These are phyloP conservation scores for Lactarius sanguifluus DNA, from an alignment of 768 basidiomycete genomes.

Conservation along the genomic window DNA sequence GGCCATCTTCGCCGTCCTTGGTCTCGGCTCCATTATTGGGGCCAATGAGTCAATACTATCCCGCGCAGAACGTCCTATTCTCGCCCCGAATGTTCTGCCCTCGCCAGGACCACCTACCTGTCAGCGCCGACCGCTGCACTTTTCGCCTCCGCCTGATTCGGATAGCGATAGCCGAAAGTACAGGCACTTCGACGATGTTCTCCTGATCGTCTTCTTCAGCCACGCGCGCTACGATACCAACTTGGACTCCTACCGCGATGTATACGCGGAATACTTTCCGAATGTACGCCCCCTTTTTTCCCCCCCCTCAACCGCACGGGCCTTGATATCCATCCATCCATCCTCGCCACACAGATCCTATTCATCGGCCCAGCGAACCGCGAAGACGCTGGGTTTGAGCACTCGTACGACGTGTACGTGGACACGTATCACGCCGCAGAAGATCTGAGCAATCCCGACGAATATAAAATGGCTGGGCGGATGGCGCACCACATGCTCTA, in stretches of 20 bases:
- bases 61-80: background rate
- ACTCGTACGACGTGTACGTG: constrained; percentile 52
- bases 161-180: constrained; percentile 33
- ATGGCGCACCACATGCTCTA: constrained; percentile 58
- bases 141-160: constrained; percentile 22
- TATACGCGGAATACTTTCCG: constrained; percentile 50
- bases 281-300: constrained; percentile 40
- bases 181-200: constrained; percentile 42
- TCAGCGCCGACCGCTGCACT: constrained; percentile 32
- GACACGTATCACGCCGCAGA: constrained; percentile 49
- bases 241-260: constrained; percentile 47
- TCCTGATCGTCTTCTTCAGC: constrained; percentile 52
- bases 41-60: constrained; percentile 7
- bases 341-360: constrained; percentile 39
- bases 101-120: constrained; percentile 21
- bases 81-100: constrained; percentile 16
- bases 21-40: constrained; percentile 22
- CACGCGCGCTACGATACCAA: constrained; percentile 49
- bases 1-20: constrained; percentile 10
- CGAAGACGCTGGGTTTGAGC: constrained; percentile 47
- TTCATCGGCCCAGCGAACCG: constrained; percentile 49
- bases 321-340: background rate
- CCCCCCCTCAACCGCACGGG: background rate
- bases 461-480: constrained; percentile 47
- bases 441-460: constrained; percentile 38